phyloP scores from a whole-genome alignment of 495 filamentous ascomycete species.

The Tuber calosporum region DNA sequence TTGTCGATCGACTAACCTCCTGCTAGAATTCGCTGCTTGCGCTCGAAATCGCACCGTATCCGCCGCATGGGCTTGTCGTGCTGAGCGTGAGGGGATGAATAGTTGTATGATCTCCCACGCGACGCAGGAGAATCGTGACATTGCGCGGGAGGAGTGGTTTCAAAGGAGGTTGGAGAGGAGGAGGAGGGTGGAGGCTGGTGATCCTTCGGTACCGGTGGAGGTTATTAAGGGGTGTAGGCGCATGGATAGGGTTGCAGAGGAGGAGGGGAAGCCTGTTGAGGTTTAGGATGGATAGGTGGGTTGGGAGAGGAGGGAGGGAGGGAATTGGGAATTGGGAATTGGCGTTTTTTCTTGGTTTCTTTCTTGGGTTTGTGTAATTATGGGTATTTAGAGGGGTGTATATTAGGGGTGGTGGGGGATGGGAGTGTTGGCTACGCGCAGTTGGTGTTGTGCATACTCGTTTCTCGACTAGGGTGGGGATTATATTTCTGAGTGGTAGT shows the following conservation, averaged over 20 bases:
- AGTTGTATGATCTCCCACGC: slow-evolving; percentile 81
- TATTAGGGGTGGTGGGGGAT: slow-evolving; percentile 10
- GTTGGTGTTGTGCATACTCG: slow-evolving; percentile 25
- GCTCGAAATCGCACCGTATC: slow-evolving; percentile 76
- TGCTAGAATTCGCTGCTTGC: slow-evolving; percentile 78
- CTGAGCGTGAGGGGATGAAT: slow-evolving; percentile 78
- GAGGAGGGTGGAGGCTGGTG: slow-evolving; percentile 52
- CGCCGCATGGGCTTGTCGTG: slow-evolving; percentile 75
- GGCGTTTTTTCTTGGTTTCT: background rate
- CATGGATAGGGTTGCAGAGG: slow-evolving; percentile 21
- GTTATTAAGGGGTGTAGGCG: slow-evolving; percentile 43
- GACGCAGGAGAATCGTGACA: slow-evolving; percentile 75
- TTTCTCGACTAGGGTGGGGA: background rate
- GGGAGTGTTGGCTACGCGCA: background rate
- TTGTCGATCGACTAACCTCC: background rate
- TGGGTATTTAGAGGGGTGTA: background rate
- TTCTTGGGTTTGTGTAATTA: background rate
- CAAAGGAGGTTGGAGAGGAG: slow-evolving; percentile 59
- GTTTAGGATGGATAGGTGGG: slow-evolving; percentile 16
- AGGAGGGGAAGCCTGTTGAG: slow-evolving; percentile 20
- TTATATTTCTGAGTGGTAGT: background rate
- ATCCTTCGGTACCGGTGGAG: too few species aligned
- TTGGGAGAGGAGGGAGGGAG: slow-evolving; percentile 9
- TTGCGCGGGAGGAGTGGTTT: slow-evolving; percentile 92
- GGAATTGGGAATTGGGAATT: background rate